phyloP scores from a whole-genome alignment of 2,329 filamentous ascomycete species.

The Fusarium dlaminii region DNA sequence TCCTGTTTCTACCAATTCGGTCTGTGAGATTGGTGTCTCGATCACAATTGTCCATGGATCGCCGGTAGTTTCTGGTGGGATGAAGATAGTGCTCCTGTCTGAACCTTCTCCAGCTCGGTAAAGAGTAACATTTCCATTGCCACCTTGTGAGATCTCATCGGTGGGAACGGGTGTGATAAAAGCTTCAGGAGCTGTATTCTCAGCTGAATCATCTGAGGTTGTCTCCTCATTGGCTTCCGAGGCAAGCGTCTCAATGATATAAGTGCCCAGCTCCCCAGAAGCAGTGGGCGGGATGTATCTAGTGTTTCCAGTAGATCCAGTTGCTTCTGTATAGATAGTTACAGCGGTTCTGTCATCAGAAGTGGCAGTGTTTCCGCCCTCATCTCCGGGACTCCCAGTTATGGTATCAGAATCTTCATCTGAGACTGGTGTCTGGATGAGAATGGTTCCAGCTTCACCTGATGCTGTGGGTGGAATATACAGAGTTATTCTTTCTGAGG shows the following conservation, averaged over 20 bases:
- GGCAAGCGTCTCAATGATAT: neutral
- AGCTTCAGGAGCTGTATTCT: neutral
- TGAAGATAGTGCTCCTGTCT: neutral
- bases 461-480: neutral
- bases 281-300: neutral
- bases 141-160: neutral
- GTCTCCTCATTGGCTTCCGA: neutral
- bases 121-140: neutral
- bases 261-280: neutral
- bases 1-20: neutral
- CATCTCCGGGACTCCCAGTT: neutral
- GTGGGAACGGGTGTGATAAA: neutral
- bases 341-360: neutral
- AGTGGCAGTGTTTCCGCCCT: neutral
- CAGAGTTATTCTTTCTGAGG: neutral
- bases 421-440: neutral
- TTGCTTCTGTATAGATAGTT: neutral
- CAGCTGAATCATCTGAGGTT: neutral
- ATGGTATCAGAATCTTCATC: neutral
- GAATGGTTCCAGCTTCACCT: neutral
- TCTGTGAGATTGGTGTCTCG: neutral
- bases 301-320: neutral
- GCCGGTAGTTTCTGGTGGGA: neutral
- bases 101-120: neutral
- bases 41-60: constrained; percentile 6